Base-by-base conservation (phyloP, 257 asterid species). In the Buddleja alternifolia region DNA sequence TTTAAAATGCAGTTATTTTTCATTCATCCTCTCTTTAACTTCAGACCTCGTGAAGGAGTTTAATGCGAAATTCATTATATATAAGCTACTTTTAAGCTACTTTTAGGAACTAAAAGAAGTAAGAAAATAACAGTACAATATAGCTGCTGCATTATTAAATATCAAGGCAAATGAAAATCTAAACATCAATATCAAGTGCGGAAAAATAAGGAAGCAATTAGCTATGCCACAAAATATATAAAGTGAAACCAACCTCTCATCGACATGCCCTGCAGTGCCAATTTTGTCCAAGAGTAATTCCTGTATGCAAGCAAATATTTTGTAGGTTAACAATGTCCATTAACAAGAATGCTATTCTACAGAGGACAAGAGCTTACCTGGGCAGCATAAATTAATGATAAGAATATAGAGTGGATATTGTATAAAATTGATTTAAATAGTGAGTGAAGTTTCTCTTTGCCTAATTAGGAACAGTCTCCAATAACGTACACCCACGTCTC, bases 261-360 rank as follows among this genome's bases (percentile, higher is more conserved):
- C 73, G 44, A 73, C 79, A 67, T 67, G 73, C 57, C 80, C 89
- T 19, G 77, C 75, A 55, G 83, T 71, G 63, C 80, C 92, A 78
- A 76, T 78, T 75, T 83, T 84, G 63, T 83, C 83, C 85, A 89
- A 57, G 75, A 90, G 80, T 62, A 93, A 71, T 73, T 90, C 99
- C 97, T 93, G 96, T 24, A 70, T 60, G 73, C 60, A 14, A 20
- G 44, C 42, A 12, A 19, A 48, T 15, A 40, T 10, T 8, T 25
- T 47, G 11, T 47, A 24, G 34, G 36, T 55, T 45, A 67, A n/a
- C 36, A 57, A 41, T 42, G 15, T 6, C 19, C 17, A 40, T 29
- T 53, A 40, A 67, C 6, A 34, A 51, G 8, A 50, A 48, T 53
- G 9, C 40, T 62, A 60, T 24, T 20, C 20, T 17, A 8, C n/a